A percentile compares a stretch with the other conserved stretches of the same genome.
These are phyloP conservation scores for Lentinus polychrous DNA, from an alignment of 1,284 basidiomycete genomes.

Conservation along the genomic window DNA sequence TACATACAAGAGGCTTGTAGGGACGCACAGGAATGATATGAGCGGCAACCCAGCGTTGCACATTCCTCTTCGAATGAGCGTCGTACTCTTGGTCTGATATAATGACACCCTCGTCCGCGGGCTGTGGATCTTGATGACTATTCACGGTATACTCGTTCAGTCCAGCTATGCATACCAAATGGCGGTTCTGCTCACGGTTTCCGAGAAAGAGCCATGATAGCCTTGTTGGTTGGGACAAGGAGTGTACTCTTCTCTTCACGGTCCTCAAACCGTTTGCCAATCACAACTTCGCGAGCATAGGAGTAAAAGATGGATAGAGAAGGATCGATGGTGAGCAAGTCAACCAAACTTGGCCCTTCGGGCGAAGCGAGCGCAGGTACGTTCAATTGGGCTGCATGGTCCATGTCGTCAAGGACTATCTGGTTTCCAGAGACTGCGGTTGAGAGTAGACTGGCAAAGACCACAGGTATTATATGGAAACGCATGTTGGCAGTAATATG, in stretches of 20 bases:
- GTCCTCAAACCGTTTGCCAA: constrained; percentile 46
- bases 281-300: constrained; percentile 63
- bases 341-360: constrained; percentile 47
- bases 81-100: constrained; percentile 63
- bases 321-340: constrained; percentile 67
- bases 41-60: constrained; percentile 64
- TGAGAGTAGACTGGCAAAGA: too few species aligned
- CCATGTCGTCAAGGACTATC: too few species aligned
- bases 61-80: constrained; percentile 47
- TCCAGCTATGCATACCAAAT: neutral
- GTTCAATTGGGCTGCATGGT: too few species aligned
- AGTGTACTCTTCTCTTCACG: constrained; percentile 39
- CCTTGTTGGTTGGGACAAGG: constrained; percentile 73
- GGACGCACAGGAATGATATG: constrained; percentile 67
- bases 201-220: constrained; percentile 64
- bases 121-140: constrained; percentile 50
- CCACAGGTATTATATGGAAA: too few species aligned
- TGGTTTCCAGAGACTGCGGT: too few species aligned
- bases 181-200: constrained; percentile 55
- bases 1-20: constrained; percentile 1
- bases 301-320: constrained; percentile 74
- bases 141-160: constrained; percentile 2
- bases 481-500: too few species aligned
- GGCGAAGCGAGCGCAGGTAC: constrained; percentile 22
- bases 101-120: constrained; percentile 35